These are phyloP conservation scores for Podospora fimiseda DNA, from an alignment of 495 filamentous ascomycete species.

Conservation along the genomic window DNA sequence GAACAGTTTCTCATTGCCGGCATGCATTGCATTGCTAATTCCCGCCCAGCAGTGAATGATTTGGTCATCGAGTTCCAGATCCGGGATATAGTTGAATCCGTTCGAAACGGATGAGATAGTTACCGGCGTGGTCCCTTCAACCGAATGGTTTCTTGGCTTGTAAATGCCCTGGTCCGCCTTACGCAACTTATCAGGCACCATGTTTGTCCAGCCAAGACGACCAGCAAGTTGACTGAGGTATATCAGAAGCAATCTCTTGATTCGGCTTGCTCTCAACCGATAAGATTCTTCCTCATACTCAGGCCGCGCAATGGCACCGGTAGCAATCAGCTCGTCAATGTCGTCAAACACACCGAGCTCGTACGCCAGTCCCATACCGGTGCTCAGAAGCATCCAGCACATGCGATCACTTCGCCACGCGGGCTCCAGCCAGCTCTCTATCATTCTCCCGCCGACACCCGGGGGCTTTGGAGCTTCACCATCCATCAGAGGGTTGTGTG, in stretches of 20 bases:
- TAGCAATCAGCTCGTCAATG: slow-evolving; percentile 53
- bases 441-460: slow-evolving; percentile 60
- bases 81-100: slow-evolving; percentile 51
- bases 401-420: slow-evolving; percentile 95
- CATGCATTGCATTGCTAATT: slow-evolving; percentile 82
- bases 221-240: slow-evolving; percentile 89
- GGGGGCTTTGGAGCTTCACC: slow-evolving; percentile 38
- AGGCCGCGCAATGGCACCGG: slow-evolving; percentile 49
- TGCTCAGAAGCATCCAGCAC: slow-evolving; percentile 97
- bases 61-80: slow-evolving; percentile 58
- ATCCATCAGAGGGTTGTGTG: slow-evolving; percentile 38
- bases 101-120: slow-evolving; percentile 47
- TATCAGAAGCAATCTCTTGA: slow-evolving; percentile 78
- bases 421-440: slow-evolving; percentile 92
- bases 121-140: slow-evolving; percentile 49
- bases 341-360: slow-evolving; percentile 94
- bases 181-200: slow-evolving; percentile 66
- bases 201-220: slow-evolving; percentile 87
- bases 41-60: slow-evolving; percentile 90
- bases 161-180: slow-evolving; percentile 41
- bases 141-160: slow-evolving; percentile 38
- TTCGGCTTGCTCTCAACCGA: slow-evolving; percentile 68
- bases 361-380: slow-evolving; percentile 79
- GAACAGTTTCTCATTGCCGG: slow-evolving; percentile 79
- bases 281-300: slow-evolving; percentile 65